A percentile compares a stretch with the other conserved stretches of the same genome.
These are phyloP conservation scores for Saccharomycopsis guyanensis DNA, from an alignment of 805 yeast genomes.

Conservation along the genomic window DNA sequence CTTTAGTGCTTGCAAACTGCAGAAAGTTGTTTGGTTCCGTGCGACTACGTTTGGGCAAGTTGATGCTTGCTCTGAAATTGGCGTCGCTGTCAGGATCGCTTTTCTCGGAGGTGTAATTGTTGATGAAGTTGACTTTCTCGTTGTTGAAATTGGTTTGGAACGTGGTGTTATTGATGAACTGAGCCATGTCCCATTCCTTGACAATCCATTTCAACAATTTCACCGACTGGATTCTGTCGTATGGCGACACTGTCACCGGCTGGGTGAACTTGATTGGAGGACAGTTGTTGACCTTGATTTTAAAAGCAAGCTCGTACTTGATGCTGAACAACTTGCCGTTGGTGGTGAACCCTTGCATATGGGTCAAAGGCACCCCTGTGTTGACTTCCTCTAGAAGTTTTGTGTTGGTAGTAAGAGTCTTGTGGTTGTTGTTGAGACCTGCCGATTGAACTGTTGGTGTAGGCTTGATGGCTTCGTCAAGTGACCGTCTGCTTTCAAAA, in stretches of 20 bases:
- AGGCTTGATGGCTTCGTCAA: slow-evolving; percentile 2
- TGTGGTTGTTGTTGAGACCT: slow-evolving; percentile 22
- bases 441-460: slow-evolving; percentile 18
- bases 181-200: slow-evolving; percentile 44
- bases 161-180: slow-evolving; percentile 19
- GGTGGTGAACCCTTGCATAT: slow-evolving; percentile 41
- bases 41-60: background rate
- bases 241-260: slow-evolving; percentile 50
- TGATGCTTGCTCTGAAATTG: slow-evolving; percentile 7
- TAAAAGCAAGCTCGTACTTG: slow-evolving; percentile 43
- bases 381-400: slow-evolving; percentile 20
- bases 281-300: slow-evolving; percentile 37
- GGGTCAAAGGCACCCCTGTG: slow-evolving; percentile 22
- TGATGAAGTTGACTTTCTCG: slow-evolving; percentile 21
- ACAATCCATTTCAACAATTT: slow-evolving; percentile 46
- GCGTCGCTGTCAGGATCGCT: background rate
- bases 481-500: background rate
- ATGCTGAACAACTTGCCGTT: slow-evolving; percentile 44
- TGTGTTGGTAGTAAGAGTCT: slow-evolving; percentile 20
- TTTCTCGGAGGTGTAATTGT: slow-evolving; percentile 7
- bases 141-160: slow-evolving; percentile 28
- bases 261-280: slow-evolving; percentile 42
- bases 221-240: slow-evolving; percentile 39
- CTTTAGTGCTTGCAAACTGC: background rate
- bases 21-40: background rate